phyloP scores from a whole-genome alignment of 345 rosid species.

The Capsella bursapastoris region DNA sequence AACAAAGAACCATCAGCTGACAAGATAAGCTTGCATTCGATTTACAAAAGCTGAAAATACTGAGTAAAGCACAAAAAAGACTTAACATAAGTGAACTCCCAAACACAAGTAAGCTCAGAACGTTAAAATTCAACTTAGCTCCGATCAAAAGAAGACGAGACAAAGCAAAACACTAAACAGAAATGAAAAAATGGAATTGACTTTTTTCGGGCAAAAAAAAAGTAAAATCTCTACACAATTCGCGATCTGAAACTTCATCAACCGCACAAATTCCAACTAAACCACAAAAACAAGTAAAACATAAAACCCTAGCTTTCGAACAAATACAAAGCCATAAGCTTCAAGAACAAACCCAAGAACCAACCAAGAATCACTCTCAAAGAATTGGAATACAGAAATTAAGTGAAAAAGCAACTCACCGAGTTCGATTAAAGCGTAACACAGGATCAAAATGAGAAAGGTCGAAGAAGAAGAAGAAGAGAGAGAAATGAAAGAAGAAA shows the following conservation, averaged over 20 bases:
- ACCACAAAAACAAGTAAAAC: constrained; percentile 15
- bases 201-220: background rate
- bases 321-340: constrained; percentile 22
- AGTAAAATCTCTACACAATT: background rate
- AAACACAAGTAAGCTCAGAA: constrained; percentile 25
- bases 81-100: no score
- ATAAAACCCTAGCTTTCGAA: constrained; percentile 36
- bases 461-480: constrained; percentile 17
- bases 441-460: constrained; percentile 13
- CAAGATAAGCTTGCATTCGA: constrained; percentile 14
- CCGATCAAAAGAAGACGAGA: background rate
- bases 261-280: background rate
- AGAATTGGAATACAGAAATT: background rate
- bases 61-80: background rate
- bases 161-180: constrained; percentile 12
- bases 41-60: constrained; percentile 18
- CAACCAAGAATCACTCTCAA: background rate
- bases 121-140: constrained; percentile 16
- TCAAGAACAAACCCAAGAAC: constrained; percentile 21
- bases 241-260: background rate
- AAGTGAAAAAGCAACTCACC: constrained; percentile 23
- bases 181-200: constrained; percentile 31
- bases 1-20: constrained; percentile 11
- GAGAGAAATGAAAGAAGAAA: background rate
- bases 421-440: constrained; percentile 31